Base-by-base conservation (phyloP, 345 rosid genomes). In the Salix udensis region DNA sequence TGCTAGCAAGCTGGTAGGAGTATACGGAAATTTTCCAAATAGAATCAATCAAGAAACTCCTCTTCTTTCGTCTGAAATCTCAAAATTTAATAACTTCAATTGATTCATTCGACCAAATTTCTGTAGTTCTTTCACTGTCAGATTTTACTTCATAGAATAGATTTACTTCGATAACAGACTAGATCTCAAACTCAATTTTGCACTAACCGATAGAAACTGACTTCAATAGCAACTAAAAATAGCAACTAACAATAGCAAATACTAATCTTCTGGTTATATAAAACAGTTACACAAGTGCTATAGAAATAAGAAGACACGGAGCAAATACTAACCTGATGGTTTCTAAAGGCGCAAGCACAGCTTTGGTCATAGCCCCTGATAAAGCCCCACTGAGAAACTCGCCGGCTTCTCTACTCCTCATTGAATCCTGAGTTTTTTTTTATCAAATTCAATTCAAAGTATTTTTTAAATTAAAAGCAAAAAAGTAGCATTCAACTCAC, bases 351-450 rank as follows among this genome's bases (percentile, higher is more conserved):
- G 99, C 99, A 71, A 96, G 99, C 76, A 92, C 85, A 78, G 96
- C 96, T 88, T 96, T 96, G 40, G 99, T 89, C 99, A 96, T 92
- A 34, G 97, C 99, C 70, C 99, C 99, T 1, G 99, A 97, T 78
- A 94, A 82, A 79, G 99, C 99, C 70, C 97, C 98, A 75, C 99
- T 96, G 55, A 94, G 89, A 86, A 96, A 96, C 84, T 96, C 99
- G 37, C 94, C 85, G 39, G 82, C 94, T 91, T 91, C 99, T 78
- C 97, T 91, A 67, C 88, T 84, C 81, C 77, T 89, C 80, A 87
- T 72, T 74, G 88, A 82, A 83, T 78, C 89, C 99, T 92, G 88
- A 82, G 81, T 73, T n/a, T 62, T 39, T 74, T 82, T 74, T 82
- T 62, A 76, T 73, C n/a, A 68, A 66, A 82, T 15, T 65, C 28